These are phyloP conservation scores for Pseudozyma flocculosa DNA, from an alignment of 1,284 basidiomycete species.

Conservation along the genomic window DNA sequence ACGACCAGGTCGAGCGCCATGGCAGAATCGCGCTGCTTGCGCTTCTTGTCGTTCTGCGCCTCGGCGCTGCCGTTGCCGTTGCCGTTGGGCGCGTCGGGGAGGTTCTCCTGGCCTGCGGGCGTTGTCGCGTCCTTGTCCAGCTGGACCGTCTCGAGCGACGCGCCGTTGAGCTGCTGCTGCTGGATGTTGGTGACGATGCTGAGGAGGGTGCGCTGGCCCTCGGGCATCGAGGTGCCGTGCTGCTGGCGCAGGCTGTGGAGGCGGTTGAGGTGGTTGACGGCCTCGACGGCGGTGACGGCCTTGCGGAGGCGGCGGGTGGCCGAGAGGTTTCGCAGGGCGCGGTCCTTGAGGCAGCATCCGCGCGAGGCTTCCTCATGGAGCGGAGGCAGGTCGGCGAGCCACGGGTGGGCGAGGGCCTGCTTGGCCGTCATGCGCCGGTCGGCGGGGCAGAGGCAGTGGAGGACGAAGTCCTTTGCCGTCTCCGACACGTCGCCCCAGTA, in stretches of 20 bases:
- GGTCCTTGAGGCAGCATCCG: slow-evolving; percentile 48
- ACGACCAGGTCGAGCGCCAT: slow-evolving; percentile 47
- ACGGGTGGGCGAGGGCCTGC: slow-evolving; percentile 52
- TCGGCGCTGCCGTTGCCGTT: background rate
- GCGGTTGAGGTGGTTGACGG: slow-evolving; percentile 44
- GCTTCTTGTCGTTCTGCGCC: background rate
- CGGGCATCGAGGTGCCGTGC: slow-evolving; percentile 31
- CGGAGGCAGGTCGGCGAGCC: slow-evolving; percentile 47
- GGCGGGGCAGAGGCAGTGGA: slow-evolving; percentile 47
- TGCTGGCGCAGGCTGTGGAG: slow-evolving; percentile 45
- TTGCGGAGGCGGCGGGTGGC: slow-evolving; percentile 45
- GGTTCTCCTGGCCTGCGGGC: too few relatives aligned
- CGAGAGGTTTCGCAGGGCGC: slow-evolving; percentile 36
- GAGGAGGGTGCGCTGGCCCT: slow-evolving; percentile 36
- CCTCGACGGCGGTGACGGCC: slow-evolving; percentile 51
- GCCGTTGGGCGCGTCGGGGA: background rate
- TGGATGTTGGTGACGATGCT: slow-evolving; percentile 32
- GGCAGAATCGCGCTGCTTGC: slow-evolving; percentile 28
- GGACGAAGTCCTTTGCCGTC: slow-evolving; percentile 54
- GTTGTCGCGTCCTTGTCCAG: too few relatives aligned
- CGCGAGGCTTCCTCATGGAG: slow-evolving; percentile 36
- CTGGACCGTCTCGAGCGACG: slow-evolving; percentile 6
- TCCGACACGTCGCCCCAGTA: slow-evolving; percentile 54
- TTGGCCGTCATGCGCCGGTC: slow-evolving; percentile 49
- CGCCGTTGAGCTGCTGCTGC: slow-evolving; percentile 10